phyloP scores from a whole-genome alignment of 768 basidiomycete genomes.

The Rhizopogon vinicolor region DNA sequence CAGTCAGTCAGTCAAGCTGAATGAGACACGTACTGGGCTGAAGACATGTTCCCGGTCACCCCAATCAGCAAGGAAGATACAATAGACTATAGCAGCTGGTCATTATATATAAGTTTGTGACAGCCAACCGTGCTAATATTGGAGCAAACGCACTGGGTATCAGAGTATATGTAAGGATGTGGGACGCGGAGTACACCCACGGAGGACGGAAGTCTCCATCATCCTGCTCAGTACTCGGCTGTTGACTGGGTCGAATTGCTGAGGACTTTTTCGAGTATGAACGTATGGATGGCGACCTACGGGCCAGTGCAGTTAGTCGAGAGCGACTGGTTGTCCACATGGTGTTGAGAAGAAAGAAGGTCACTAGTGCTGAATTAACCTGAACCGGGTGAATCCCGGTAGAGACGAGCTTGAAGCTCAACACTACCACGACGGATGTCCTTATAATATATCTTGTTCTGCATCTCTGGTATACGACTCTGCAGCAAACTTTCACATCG shows the following conservation, averaged over 20 bases:
- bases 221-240: constrained; percentile 6
- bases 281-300: not conserved
- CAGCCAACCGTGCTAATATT: not conserved
- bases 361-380: too few species aligned
- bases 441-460: too few species aligned
- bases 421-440: too few species aligned
- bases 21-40: constrained; percentile 45
- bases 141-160: constrained; percentile 45
- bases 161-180: constrained; percentile 46
- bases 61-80: constrained; percentile 60
- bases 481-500: too few species aligned
- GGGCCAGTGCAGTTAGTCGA: not conserved
- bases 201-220: constrained; percentile 50
- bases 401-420: too few species aligned
- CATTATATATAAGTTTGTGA: not conserved
- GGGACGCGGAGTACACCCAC: constrained; percentile 53
- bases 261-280: not conserved
- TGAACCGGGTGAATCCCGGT: too few species aligned
- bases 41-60: constrained; percentile 72
- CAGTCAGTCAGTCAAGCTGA: not conserved
- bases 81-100: constrained; percentile 50
- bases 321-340: not conserved
- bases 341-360: not conserved
- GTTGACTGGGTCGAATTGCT: not conserved
- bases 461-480: too few species aligned